Evolutionary conservation across 345 rosid species (phyloP), one percentile per base, ranked within the genome.

Genomic region (Lepidium aucheri): DNA sequence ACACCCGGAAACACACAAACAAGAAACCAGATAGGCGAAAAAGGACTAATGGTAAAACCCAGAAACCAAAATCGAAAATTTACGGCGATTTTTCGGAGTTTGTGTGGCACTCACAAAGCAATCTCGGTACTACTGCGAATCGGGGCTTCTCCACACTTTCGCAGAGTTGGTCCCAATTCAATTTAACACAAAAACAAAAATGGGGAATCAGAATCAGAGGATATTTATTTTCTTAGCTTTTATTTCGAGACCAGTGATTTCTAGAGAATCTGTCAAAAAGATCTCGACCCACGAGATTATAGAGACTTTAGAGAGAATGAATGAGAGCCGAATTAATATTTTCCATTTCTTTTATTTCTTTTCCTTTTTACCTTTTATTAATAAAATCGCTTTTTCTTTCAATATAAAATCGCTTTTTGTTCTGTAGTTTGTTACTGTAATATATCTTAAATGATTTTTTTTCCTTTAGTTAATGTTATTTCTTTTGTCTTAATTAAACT

Each of bases 71-170:
- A 74, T 44, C 58, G 70, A 73, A 20, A 38, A 7, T 30, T 20
- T 30, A 64, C 50, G 12, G 15, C 26, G 52, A 33, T 57, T 60
- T 60, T 4, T 36, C 24, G 60, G 70, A 52, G 63, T 64, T 46
- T 39, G 60, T 61, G 50, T 72, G 65, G 69, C 38, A 72, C 81
- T 76, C 67, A 82, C 83, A 69, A 50, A 67, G 64, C 42, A 40
- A 9, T 13, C 57, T 53, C 6, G 62, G 7, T 20, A 13, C 2
- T 41, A 13, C 18, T 3, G 47, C 14, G 50, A 70, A 60, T 52
- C 45, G 32, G 16, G 32, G 47, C 15, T 40, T 16, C 24, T 68
- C 32, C 32, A 28, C 46, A 33, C 11, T 55, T 22, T 44, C 6
- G 32, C 28, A 44, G 65, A 72, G 53, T 22, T 32, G 6, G 52